These are phyloP conservation scores for Alloteropsis angusta DNA, from an alignment of 202 grass and related monocot genomes.

Conservation along the genomic window DNA sequence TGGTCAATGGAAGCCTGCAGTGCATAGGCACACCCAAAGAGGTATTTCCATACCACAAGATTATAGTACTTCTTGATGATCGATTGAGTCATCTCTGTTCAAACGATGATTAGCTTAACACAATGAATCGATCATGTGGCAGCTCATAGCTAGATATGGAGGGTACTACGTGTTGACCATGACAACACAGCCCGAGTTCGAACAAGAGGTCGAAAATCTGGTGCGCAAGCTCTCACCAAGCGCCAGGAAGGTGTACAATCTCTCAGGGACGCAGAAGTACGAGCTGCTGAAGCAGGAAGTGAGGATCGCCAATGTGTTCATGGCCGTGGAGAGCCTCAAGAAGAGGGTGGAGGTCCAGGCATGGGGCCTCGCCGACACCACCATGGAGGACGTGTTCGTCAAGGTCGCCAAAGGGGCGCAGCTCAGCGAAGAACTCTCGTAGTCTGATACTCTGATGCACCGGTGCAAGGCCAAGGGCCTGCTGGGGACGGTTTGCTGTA, in stretches of 20 bases:
- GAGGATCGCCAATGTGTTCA: constrained; percentile 50
- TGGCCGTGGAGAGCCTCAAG: constrained; percentile 37
- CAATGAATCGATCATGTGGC: neutral
- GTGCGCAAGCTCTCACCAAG: constrained; percentile 24
- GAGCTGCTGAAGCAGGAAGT: constrained; percentile 38
- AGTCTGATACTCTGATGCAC: neutral
- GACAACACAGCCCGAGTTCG: constrained; percentile 24
- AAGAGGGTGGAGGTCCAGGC: constrained; percentile 37
- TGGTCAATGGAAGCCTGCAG: constrained; percentile 69
- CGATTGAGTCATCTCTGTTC: neutral
- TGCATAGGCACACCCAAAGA: constrained; percentile 79
- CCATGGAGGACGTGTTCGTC: constrained; percentile 59
- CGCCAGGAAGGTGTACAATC: constrained; percentile 40
- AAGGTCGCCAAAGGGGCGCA: constrained; percentile 50
- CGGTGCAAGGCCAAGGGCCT: neutral
- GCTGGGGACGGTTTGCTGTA: neutral
- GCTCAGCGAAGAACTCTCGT: constrained; percentile 26
- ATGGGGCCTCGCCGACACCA: constrained; percentile 59
- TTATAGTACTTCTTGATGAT: neutral
- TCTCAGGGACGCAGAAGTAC: constrained; percentile 48
- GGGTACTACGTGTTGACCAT: constrained; percentile 60
- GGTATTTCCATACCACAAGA: constrained; percentile 20
- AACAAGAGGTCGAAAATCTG: constrained; percentile 35
- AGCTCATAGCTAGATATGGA: constrained; percentile 75
- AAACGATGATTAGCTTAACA: neutral